phyloP scores from a whole-genome alignment of 2,329 filamentous ascomycete genomes.

The Paracoccidioides lutzii region DNA sequence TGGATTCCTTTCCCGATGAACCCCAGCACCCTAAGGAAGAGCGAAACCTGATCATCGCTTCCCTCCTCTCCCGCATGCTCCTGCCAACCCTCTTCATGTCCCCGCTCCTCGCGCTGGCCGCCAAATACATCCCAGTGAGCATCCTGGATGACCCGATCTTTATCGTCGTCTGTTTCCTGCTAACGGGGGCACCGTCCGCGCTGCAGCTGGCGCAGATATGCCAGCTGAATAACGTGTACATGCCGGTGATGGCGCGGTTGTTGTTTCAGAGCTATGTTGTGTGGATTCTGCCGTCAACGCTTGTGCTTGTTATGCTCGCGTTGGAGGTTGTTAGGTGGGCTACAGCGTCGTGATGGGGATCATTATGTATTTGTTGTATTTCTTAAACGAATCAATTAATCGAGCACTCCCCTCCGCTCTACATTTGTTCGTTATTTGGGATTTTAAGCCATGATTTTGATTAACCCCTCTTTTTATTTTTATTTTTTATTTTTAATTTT shows the following conservation, averaged over 20 bases:
- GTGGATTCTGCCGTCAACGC: constrained; percentile 88
- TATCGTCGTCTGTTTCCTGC: constrained; percentile 91
- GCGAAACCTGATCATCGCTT: constrained; percentile 71
- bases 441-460: too few relatives aligned
- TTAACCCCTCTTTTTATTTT: too few relatives aligned
- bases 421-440: too few relatives aligned
- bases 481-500: too few relatives aligned
- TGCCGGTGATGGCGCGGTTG: constrained; percentile 83
- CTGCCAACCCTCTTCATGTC: constrained; percentile 87
- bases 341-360: constrained; percentile 3
- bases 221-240: constrained; percentile 93
- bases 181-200: constrained; percentile 85
- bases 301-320: constrained; percentile 79
- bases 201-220: constrained; percentile 95
- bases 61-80: constrained; percentile 79
- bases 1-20: constrained; percentile 22
- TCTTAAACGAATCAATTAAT: too few relatives aligned
- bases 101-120: constrained; percentile 69
- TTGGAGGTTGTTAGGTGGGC: constrained; percentile 92
- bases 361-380: too few relatives aligned
- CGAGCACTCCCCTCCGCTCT: too few relatives aligned
- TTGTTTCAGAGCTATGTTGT: constrained; percentile 95
- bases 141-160: constrained; percentile 98
- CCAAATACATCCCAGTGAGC: constrained; percentile 83
- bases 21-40: constrained; percentile 56